Percentiles rank a stretch among this genome's conserved stretches.
Conservation (phyloP, 2,329 filamentous ascomycete species). For the Stagonosporopsis cucurbitacearum region DNA sequence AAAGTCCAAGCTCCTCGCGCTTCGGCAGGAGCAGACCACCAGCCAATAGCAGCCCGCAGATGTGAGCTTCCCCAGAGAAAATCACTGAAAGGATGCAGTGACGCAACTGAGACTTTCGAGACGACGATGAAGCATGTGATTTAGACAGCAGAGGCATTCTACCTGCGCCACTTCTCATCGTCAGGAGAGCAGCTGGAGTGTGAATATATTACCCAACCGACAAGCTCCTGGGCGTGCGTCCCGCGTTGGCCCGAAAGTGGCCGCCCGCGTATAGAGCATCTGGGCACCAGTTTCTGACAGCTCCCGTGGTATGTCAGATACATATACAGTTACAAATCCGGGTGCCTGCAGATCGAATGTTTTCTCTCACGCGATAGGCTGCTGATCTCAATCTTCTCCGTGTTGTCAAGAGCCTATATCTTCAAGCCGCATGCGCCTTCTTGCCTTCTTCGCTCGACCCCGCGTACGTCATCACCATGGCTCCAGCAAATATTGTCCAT, state of each 20-base stretch:
- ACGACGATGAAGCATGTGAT: neutral
- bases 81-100: conserved; percentile 11
- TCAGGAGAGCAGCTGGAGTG: conserved; percentile 3
- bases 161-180: neutral
- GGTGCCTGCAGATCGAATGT: conserved; percentile 6
- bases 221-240: conserved; percentile 6
- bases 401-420: neutral
- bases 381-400: conserved; percentile 18
- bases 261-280: conserved; percentile 18
- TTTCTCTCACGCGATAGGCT: conserved; percentile 32
- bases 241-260: conserved; percentile 19
- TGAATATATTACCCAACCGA: neutral
- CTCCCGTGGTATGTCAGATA: conserved; percentile 21
- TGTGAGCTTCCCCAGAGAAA: conserved; percentile 8
- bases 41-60: conserved; percentile 25
- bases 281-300: conserved; percentile 26
- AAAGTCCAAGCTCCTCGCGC: conserved; percentile 16
- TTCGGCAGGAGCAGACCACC: conserved; percentile 7
- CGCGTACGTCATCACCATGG: conserved; percentile 48
- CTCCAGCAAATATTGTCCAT: conserved; percentile 61
- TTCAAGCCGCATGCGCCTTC: neutral
- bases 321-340: conserved; percentile 4
- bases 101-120: neutral
- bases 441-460: conserved; percentile 23
- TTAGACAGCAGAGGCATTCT: neutral